A percentile compares a stretch with the other conserved stretches of the same genome.
phyloP scores from a whole-genome alignment of 306 rosid species.

The Comarum palustre region DNA sequence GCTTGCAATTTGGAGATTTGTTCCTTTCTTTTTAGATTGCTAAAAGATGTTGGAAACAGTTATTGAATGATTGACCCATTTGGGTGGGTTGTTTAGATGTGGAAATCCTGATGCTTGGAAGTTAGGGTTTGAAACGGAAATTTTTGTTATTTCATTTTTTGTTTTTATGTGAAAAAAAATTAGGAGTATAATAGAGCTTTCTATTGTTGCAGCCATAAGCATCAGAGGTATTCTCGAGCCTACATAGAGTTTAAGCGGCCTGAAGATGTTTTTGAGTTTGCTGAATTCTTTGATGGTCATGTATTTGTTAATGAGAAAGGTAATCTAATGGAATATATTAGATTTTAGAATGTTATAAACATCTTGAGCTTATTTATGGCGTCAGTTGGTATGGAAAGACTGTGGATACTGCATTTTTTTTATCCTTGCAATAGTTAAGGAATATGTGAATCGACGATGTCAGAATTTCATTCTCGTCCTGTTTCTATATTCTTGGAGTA shows the following conservation, averaged over 20 bases:
- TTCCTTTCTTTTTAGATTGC: neutral
- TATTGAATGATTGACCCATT: neutral
- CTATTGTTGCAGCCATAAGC: conserved; percentile 62
- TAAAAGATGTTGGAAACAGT: neutral
- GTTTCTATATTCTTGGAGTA: conserved; percentile 1
- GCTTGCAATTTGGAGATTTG: neutral
- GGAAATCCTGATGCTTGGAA: conserved; percentile 2
- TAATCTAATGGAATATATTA: conserved; percentile 16
- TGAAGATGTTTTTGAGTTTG: conserved; percentile 78
- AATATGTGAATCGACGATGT: neutral
- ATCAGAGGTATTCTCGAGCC: conserved; percentile 75
- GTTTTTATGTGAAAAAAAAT: neutral
- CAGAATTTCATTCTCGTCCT: neutral
- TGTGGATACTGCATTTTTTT: neutral
- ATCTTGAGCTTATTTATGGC: neutral
- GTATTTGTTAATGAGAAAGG: conserved; percentile 94
- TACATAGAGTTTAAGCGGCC: conserved; percentile 68
- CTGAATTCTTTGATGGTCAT: conserved; percentile 77
- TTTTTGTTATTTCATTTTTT: neutral
- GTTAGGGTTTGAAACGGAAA: neutral
- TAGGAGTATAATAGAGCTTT: conserved; percentile 16
- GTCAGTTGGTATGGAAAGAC: neutral
- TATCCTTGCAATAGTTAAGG: neutral
- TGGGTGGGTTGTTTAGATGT: neutral
- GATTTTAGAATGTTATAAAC: neutral